Base-by-base conservation (phyloP, 2,329 filamentous ascomycete species). In the Diatrype stigma region DNA sequence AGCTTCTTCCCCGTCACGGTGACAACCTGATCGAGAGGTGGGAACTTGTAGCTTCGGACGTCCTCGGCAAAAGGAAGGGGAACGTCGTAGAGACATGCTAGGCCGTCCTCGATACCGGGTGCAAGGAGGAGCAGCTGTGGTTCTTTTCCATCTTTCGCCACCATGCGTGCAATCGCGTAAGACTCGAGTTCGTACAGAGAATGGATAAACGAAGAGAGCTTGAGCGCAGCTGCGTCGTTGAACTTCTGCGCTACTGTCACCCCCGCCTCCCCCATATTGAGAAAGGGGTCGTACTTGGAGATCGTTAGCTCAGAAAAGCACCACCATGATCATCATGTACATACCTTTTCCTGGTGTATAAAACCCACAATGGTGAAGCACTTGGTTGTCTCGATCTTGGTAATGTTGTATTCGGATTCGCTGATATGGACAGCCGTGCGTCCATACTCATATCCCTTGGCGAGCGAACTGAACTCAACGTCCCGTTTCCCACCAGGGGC, bases 31-130 rank as follows among this genome's bases (percentile, higher is more conserved):
- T 96, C 92, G 11, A 99, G 73, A 0, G 93, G 90, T 6, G 94
- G 91, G 59, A 99, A 99, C 51, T 85, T 87, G 67, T 96, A 97
- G n/a, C 80, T 80, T 34, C 94, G 83, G 45, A 96, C 78, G 64
- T 99, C 94, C 73, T 99, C 94, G 2, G 90, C 86, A 63, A 96
- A 99, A 0, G 94, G 94, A 6, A 97, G 76, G 34, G 94, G 90
- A 1, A 95, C 80, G 64, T 99, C 94, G 56, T 96, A 85, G 2
- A 99, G 77, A 60, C 89, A 93, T 67, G 96, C 92, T 57, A 89
- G 83, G 23, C 89, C 85, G 2, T 80, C 75, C 55, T 95, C 89
- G 52, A 96, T 84, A 19, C 83, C 80, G 2, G 94, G 94, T 5
- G 88, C 86, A 42, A 99, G 78, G 14, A 97, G 75, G 1, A 96